Base-by-base conservation (phyloP, 495 filamentous ascomycete genomes). In the Schizothecium vesticola region DNA sequence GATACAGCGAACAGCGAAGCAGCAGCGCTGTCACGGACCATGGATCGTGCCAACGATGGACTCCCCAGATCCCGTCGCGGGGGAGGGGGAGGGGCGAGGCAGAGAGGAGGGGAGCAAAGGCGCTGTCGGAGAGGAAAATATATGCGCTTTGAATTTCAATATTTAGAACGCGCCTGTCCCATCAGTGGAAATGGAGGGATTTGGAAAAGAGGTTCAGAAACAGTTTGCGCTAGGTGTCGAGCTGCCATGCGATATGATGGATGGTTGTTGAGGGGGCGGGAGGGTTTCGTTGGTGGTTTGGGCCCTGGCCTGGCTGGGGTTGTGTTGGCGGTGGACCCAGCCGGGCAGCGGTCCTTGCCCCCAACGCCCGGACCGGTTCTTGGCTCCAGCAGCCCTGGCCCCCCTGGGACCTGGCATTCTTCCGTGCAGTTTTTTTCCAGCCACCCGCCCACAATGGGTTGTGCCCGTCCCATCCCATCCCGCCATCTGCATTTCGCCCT, bases 391-490 rank as follows among this genome's bases (percentile, higher is more conserved):
- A 33, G 31, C 56, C 65, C 56, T 36, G 26, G 57, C 22, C 65
- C 21, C 28, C 23, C 31, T 51, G 43, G 43, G 19, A 51, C 57
- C 60, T 43, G 33, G 33, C 62, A 64, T 64, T 59, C 57, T 66
- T 51, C 59, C 64, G 22, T 23, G 22, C 55, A 60, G 62, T 68
- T 64, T 74, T 74, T 74, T 76, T 75, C 75, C 75, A 77, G 73
- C 73, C 73, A 77, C 75, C 73, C 73, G 75, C 75, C 13, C 33
- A 75, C 67, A 28, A 67, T 69, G 66, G 56, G 31, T 59, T 9
- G 28, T 29, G 28, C 28, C 28, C 13, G 33, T 12, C 28, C 67
- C 29, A 28, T 63, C 60, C 36, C 24, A 29, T 70, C 74, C 74
- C 73, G 73, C 72, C 71, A 63, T 69, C 68, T 73, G 71, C 64